Evolutionary conservation across 2,329 filamentous ascomycete species (phyloP), one percentile per base, ranked within the genome.

Genomic region (Parasarocladium wereldwijsianum): DNA sequence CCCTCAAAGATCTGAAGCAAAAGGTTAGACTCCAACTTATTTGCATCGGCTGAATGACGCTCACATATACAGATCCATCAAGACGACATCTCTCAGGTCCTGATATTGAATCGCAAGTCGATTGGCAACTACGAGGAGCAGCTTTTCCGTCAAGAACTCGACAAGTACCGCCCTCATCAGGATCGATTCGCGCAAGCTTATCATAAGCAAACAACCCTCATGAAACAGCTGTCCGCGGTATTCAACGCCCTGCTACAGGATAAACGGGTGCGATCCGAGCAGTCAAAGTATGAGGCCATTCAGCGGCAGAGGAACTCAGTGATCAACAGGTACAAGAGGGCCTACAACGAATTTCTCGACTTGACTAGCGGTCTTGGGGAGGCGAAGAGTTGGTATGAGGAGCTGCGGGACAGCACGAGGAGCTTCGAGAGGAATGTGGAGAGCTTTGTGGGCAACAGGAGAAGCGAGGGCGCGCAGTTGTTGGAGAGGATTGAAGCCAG

Each of bases 31-130:
- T 4, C 16, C 12, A 6, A 10, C n/a, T 17, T 10, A 28, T 10
- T 8, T n/a, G 24, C 31, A 11, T n/a, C 6, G 17, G n/a, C 13
- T 4, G 16, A 16, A 22, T 26, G 6, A n/a, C 24, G 34, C 43
- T 47, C 33, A 54, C 34, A 36, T 37, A 27, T 12, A 3, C 31
- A 94, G 87, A 78, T 87, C 31, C 87, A 93, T 55, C 84, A 80
- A 40, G 92, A 98, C 46, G 92, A 98, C 45, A 98, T 98, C 38
- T 94, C 86, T 5, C 90, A 93, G 46, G 86, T 96, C 9, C 64
- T 98, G 36, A 98, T 98, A 33, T 61, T 98, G 35, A 98, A 98
- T 64, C 96, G 96, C 51, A 98, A 96, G 55, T 79, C 84, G 2
- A 87, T 96, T 45, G 70, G 84, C 13, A 93, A 84, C 45, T 87